Percentiles rank a stretch among this genome's conserved stretches.
Conservation (phyloP, 2,329 filamentous ascomycete species). For the Neofusicoccum sp. region DNA sequence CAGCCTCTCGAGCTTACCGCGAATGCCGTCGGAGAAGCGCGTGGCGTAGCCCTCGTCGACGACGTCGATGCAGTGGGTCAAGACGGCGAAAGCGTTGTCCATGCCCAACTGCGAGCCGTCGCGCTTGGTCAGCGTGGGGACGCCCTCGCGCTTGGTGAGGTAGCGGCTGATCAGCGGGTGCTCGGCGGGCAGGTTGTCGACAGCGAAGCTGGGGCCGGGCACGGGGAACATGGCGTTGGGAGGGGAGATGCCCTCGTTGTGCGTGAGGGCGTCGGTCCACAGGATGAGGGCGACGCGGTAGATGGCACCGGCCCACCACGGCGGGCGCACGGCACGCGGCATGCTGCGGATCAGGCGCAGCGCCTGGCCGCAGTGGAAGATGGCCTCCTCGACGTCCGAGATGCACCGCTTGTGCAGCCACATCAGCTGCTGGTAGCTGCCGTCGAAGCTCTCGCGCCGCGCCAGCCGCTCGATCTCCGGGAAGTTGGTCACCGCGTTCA, state of each 20-base stretch:
- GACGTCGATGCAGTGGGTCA: slow-evolving; percentile 56
- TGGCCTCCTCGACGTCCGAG: slow-evolving; percentile 62
- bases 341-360: slow-evolving; percentile 63
- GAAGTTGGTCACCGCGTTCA: slow-evolving; percentile 70
- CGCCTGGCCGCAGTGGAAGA: slow-evolving; percentile 70
- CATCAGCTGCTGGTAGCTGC: slow-evolving; percentile 57
- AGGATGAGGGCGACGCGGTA: slow-evolving; percentile 68
- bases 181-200: slow-evolving; percentile 55
- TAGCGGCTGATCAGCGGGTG: slow-evolving; percentile 56
- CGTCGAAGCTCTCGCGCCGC: slow-evolving; percentile 61
- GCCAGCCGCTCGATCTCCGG: slow-evolving; percentile 68
- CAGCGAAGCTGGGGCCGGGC: slow-evolving; percentile 48
- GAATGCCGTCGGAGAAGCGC: slow-evolving; percentile 58
- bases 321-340: slow-evolving; percentile 62
- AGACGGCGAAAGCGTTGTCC: slow-evolving; percentile 51
- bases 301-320: slow-evolving; percentile 71
- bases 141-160: slow-evolving; percentile 56
- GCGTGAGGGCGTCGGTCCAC: slow-evolving; percentile 63
- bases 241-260: slow-evolving; percentile 48
- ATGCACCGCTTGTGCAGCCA: slow-evolving; percentile 65
- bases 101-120: slow-evolving; percentile 53
- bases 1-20: slow-evolving; percentile 55
- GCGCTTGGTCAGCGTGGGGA: slow-evolving; percentile 54
- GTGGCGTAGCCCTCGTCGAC: slow-evolving; percentile 56
- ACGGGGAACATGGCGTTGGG: slow-evolving; percentile 42